Evolutionary conservation across 257 asterid genomes (phyloP), one percentile per base, ranked within the genome.

Genomic region (Craterostigma plantagineum): DNA sequence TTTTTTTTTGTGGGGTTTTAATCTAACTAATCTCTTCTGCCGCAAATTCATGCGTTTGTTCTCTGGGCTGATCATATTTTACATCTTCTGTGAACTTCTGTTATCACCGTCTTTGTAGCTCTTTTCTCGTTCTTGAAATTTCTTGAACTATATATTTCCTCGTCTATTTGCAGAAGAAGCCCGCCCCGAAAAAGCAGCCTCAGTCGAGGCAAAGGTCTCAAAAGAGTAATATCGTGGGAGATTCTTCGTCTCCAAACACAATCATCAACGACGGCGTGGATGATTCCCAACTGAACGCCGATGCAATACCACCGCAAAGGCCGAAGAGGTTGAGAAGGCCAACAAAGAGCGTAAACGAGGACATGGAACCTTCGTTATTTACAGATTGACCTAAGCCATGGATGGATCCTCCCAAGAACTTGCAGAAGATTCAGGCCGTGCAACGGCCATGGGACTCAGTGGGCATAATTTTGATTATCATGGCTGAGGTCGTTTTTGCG

Each of bases 321-420:
- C 87, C 93, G 8, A 90, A 83, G 77, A 74, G 98, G 58, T 47
- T 72, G 74, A 90, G 72, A 61, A 76, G 98, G 64, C 93, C 92
- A 9, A 90, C 95, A 33, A 90, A 79, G 73, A 83, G 98, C 13
- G 83, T 90, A 14, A 83, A 83, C 10, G 93, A 79, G 49, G 75
- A 63, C 68, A 70, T 90, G 6, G 98, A 90, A 55, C 98, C 98
- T 27, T 92, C 93, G 16, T 76, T 23, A 23, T 23, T 23, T 23
- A 23, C 30, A 23, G 30, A 23, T 23, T n/a, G n/a, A n/a, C n/a
- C n/a, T n/a, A n/a, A n/a, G n/a, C n/a, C n/a, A n/a, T n/a, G n/a
- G n/a, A n/a, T n/a, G n/a, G n/a, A n/a, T n/a, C n/a, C n/a, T n/a
- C n/a, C n/a, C n/a, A n/a, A n/a, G n/a, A n/a, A n/a, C n/a, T n/a